A percentile compares a stretch with the other conserved stretches of the same genome.
Evolutionary conservation across 176 grass and related monocot species (phyloP).

Genomic region (Echinochloa phyllopogon): DNA sequence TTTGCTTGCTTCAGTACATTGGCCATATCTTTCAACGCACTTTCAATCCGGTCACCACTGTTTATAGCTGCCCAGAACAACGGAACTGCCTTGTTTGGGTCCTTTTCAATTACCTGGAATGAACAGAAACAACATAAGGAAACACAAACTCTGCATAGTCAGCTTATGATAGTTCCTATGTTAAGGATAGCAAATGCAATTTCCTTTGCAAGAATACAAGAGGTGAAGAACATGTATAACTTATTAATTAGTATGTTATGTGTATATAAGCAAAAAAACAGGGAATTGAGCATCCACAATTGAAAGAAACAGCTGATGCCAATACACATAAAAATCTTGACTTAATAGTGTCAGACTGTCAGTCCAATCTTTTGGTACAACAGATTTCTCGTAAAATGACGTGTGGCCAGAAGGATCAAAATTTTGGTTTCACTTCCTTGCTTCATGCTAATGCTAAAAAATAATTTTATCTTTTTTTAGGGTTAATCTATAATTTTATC

Average conservation of each 20-base stretch:
- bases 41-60: slow-evolving; percentile 76
- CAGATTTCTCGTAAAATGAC: slow-evolving; percentile 3
- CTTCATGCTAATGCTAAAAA: background rate
- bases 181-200: slow-evolving; percentile 5
- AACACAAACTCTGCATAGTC: slow-evolving; percentile 9
- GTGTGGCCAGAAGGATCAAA: background rate
- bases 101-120: slow-evolving; percentile 72
- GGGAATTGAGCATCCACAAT: slow-evolving; percentile 5
- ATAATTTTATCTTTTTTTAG: too few species aligned
- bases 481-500: background rate
- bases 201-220: slow-evolving; percentile 28
- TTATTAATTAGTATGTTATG: slow-evolving; percentile 1
- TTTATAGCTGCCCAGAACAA: slow-evolving; percentile 82
- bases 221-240: background rate
- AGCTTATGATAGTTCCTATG: slow-evolving; percentile 6
- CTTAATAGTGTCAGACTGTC: background rate
- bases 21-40: slow-evolving; percentile 81
- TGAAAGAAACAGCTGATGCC: background rate
- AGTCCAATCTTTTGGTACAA: background rate
- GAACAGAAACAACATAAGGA: slow-evolving; percentile 21
- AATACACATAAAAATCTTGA: slow-evolving; percentile 8
- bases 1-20: slow-evolving; percentile 70
- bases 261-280: background rate
- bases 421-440: background rate
- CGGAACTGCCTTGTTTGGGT: slow-evolving; percentile 73